A percentile compares a stretch with the other conserved stretches of the same genome.
Evolutionary conservation across 768 basidiomycete genomes (phyloP).

Genomic region (Candolleomyces efflorescens): DNA sequence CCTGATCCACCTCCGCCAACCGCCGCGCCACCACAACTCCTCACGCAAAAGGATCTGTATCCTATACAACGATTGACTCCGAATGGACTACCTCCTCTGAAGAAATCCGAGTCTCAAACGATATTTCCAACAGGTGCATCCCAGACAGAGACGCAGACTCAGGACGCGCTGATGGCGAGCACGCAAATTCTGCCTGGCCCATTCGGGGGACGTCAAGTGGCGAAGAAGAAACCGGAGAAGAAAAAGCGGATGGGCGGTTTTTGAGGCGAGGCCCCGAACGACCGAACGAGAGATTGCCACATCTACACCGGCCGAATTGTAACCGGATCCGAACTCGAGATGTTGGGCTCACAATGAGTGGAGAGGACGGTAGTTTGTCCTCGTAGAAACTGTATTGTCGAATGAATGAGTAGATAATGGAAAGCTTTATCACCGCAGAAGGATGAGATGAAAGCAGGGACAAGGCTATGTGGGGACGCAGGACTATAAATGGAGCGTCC

Average conservation of each 20-base stretch:
- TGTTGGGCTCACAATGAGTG: too few species aligned
- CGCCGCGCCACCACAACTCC: not conserved
- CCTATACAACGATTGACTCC: not conserved
- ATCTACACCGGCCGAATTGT: too few species aligned
- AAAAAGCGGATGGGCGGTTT: constrained; percentile 80
- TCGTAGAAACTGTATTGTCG: too few species aligned
- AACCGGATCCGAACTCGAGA: too few species aligned
- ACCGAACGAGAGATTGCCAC: too few species aligned
- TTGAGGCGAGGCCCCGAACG: constrained; percentile 21
- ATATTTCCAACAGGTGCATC: not conserved
- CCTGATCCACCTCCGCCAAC: not conserved
- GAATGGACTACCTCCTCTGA: not conserved
- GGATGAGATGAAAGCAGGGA: not conserved
- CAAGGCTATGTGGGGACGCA: not conserved
- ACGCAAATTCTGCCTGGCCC: constrained; percentile 73
- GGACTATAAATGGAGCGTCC: constrained; percentile 1
- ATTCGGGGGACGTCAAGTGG: constrained; percentile 55
- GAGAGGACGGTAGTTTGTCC: too few species aligned
- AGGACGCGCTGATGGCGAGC: constrained; percentile 48
- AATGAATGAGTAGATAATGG: too few species aligned
- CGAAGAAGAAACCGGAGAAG: constrained; percentile 47
- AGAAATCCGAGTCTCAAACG: constrained; percentile 7
- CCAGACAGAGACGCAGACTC: constrained; percentile 9
- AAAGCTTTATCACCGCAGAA: too few species aligned
- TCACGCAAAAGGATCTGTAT: not conserved